phyloP scores from a whole-genome alignment of 805 yeast genomes.

The Alloascoidea africana region DNA sequence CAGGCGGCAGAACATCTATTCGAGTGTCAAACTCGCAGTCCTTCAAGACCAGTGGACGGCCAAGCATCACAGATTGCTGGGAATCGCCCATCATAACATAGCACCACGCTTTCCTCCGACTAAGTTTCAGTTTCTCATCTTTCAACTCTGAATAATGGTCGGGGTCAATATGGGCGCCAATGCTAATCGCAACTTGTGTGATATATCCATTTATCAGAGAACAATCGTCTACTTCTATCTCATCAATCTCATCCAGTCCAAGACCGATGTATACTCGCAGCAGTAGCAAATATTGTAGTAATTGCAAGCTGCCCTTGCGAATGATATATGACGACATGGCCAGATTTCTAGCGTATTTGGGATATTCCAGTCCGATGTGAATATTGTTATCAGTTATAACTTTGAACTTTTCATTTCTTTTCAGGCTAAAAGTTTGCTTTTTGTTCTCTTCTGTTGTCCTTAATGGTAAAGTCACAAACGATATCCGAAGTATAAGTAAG shows the following conservation, averaged over 20 bases:
- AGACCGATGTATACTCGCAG: too few relatives aligned
- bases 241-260: too few relatives aligned
- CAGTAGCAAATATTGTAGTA: too few relatives aligned
- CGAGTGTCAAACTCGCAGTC: not conserved
- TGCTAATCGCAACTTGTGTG: slow-evolving; percentile 1
- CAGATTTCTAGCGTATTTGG: too few relatives aligned
- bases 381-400: not conserved
- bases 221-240: too few relatives aligned
- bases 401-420: not conserved
- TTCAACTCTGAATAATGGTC: not conserved
- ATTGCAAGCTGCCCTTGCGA: too few relatives aligned
- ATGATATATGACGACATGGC: too few relatives aligned
- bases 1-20: not conserved
- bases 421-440: not conserved
- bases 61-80: not conserved
- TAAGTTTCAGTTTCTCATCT: not conserved
- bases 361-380: too few relatives aligned
- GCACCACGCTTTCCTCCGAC: not conserved
- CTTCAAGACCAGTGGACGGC: not conserved
- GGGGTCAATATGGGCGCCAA: not conserved
- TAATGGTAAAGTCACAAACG: not conserved
- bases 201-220: too few relatives aligned
- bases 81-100: not conserved
- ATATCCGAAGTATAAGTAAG: not conserved
- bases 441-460: too few relatives aligned